These are phyloP conservation scores for Beauveria pseudobassiana DNA, from an alignment of 2,329 filamentous ascomycete genomes.

Conservation along the genomic window DNA sequence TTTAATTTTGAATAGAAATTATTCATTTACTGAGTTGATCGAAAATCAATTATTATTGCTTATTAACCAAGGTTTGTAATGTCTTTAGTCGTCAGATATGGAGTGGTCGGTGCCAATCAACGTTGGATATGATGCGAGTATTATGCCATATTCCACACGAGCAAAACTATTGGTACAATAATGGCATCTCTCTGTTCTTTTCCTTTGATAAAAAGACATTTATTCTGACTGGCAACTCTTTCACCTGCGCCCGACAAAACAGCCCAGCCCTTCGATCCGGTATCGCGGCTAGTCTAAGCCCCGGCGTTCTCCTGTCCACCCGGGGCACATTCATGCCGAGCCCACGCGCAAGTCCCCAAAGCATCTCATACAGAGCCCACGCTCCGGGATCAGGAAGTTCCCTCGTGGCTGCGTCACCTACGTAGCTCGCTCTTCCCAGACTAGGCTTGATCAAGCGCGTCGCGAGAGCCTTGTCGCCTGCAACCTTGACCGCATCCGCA, in stretches of 20 bases:
- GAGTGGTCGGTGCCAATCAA: too few relatives aligned
- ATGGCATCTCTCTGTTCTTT: too few relatives aligned
- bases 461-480: conserved; percentile 56
- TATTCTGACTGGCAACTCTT: background rate
- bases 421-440: conserved; percentile 61
- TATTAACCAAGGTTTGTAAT: too few relatives aligned
- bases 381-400: conserved; percentile 62
- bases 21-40: too few relatives aligned
- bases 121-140: too few relatives aligned
- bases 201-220: background rate
- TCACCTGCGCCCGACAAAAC: background rate
- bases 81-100: too few relatives aligned
- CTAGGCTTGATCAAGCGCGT: conserved; percentile 31
- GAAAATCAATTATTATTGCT: too few relatives aligned
- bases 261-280: too few relatives aligned
- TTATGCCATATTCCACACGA: too few relatives aligned
- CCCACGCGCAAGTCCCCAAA: background rate
- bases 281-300: background rate
- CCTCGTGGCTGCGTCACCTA: conserved; percentile 42
- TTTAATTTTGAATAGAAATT: too few relatives aligned
- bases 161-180: too few relatives aligned
- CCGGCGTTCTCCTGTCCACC: background rate
- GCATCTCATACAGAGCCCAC: conserved; percentile 32
- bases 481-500: conserved; percentile 52
- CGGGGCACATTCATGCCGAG: background rate